phyloP scores from a whole-genome alignment of 768 basidiomycete species.

The Auriscalpium orientale region DNA sequence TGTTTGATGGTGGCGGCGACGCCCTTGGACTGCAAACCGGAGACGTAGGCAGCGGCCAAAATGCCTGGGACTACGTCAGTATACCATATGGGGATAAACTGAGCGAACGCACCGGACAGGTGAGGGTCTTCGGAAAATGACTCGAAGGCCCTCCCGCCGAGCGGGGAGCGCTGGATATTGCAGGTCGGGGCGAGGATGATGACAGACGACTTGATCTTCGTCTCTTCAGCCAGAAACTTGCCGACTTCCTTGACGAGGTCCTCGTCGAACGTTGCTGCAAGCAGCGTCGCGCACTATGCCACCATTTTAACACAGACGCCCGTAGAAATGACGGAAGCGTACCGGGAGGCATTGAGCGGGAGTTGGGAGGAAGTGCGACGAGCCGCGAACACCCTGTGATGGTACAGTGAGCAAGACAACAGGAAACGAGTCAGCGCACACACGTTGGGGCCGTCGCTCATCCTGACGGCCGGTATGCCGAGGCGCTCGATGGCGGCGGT shows the following conservation, averaged over 20 bases:
- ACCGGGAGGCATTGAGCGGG: constrained; percentile 64
- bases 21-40: constrained; percentile 58
- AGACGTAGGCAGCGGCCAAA: constrained; percentile 58
- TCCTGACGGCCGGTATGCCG: constrained; percentile 57
- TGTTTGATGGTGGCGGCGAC: constrained; percentile 71
- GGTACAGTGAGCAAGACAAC: not conserved
- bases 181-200: constrained; percentile 66
- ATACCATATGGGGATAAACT: too few relatives aligned
- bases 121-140: constrained; percentile 69
- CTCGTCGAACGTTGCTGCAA: constrained; percentile 64
- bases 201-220: constrained; percentile 57
- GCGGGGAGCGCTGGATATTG: constrained; percentile 62
- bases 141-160: constrained; percentile 60
- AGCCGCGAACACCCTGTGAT: constrained; percentile 56
- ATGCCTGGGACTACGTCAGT: constrained; percentile 30
- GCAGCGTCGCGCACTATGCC: constrained; percentile 53
- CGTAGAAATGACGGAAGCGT: constrained; percentile 10
- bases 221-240: constrained; percentile 52
- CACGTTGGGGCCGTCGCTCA: constrained; percentile 67
- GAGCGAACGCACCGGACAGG: constrained; percentile 39
- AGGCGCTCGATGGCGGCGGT: constrained; percentile 49
- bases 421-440: constrained; percentile 3
- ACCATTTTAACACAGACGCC: not conserved
- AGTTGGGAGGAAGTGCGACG: constrained; percentile 54
- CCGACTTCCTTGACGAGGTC: constrained; percentile 50